Conservation (phyloP, 179 eudicot species). For the Spergularia azorica region DNA sequence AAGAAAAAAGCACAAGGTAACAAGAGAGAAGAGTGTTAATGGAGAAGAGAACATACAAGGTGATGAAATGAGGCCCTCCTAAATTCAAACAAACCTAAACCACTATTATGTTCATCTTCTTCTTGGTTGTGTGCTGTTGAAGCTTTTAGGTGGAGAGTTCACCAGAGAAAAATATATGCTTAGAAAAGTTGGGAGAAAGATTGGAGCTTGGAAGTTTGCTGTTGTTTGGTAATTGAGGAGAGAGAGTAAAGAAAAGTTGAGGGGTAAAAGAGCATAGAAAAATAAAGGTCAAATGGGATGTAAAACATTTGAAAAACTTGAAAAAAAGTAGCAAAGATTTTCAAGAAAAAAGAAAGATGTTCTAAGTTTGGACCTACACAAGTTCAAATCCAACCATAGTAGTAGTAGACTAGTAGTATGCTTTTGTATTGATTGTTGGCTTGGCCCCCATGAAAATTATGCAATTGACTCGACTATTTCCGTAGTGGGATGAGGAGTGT, state of each 20-base stretch:
- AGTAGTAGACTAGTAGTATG: too few relatives aligned
- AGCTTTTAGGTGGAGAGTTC: conserved; percentile 25
- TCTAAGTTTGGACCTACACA: conserved; percentile 17
- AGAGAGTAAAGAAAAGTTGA: background rate
- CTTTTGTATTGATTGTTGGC: background rate
- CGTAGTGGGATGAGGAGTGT: conserved; percentile 14
- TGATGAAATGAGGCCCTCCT: conserved; percentile 29
- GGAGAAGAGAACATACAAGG: conserved; percentile 39
- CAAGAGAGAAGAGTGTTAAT: conserved; percentile 44
- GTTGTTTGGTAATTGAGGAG: conserved; percentile 23
- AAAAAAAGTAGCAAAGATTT: conserved; percentile 14
- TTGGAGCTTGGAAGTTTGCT: conserved; percentile 35
- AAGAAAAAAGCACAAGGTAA: conserved; percentile 47
- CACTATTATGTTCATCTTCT: conserved; percentile 23
- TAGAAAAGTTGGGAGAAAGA: conserved; percentile 16
- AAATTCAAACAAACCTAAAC: conserved; percentile 30
- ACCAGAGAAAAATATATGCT: conserved; percentile 10
- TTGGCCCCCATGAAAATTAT: conserved; percentile 19
- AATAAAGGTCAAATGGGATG: conserved; percentile 23
- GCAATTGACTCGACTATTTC: conserved; percentile 13
- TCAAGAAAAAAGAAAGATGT: conserved; percentile 12
- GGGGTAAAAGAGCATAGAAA: background rate
- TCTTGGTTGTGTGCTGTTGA: conserved; percentile 18
- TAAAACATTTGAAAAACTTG: background rate
- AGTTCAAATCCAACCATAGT: conserved; percentile 38